phyloP scores from a whole-genome alignment of 2,329 filamentous ascomycete genomes.

The Colletotrichum echinochloae region DNA sequence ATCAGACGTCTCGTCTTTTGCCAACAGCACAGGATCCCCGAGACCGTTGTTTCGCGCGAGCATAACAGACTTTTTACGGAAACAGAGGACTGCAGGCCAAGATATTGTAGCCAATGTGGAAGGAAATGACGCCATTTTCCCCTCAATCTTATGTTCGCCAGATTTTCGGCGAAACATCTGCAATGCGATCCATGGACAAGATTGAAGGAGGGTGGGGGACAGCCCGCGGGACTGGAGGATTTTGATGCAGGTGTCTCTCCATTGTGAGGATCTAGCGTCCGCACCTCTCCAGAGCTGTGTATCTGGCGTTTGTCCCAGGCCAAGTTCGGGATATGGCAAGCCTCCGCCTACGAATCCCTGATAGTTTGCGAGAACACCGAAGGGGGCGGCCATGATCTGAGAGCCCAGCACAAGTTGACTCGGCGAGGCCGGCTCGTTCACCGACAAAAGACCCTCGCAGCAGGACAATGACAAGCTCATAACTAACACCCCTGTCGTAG shows the following conservation, averaged over 20 bases:
- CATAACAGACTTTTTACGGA: constrained; percentile 60
- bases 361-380: constrained; percentile 62
- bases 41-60: constrained; percentile 54
- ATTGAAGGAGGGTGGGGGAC: constrained; percentile 56
- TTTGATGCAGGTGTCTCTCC: constrained; percentile 64
- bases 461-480: constrained; percentile 61
- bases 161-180: constrained; percentile 60
- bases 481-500: constrained; percentile 66
- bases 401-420: constrained; percentile 56
- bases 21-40: constrained; percentile 53
- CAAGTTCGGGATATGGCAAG: constrained; percentile 50
- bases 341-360: constrained; percentile 52
- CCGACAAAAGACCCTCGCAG: constrained; percentile 60
- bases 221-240: constrained; percentile 64
- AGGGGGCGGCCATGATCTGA: constrained; percentile 65
- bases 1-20: constrained; percentile 59
- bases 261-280: constrained; percentile 57
- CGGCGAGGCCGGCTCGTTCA: constrained; percentile 57
- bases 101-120: constrained; percentile 56
- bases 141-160: constrained; percentile 56
- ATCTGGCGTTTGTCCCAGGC: constrained; percentile 64
- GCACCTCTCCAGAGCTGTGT: constrained; percentile 60
- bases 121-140: constrained; percentile 53
- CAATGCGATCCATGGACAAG: constrained; percentile 64
- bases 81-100: constrained; percentile 68